Conservation (phyloP, 768 basidiomycete genomes). For the Boletus barrowsii region DNA sequence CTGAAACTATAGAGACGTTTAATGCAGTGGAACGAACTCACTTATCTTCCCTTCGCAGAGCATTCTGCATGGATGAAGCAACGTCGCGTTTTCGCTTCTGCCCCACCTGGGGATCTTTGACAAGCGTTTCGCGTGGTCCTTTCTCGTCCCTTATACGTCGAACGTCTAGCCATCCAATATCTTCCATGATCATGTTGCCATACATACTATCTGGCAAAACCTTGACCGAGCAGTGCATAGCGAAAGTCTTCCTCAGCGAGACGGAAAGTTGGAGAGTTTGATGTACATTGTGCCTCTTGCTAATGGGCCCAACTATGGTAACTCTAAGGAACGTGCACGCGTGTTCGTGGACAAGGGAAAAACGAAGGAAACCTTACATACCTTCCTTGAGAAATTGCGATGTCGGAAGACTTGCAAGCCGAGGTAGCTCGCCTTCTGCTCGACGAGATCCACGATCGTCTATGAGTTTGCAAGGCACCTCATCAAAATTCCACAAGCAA, state of each 20-base stretch:
- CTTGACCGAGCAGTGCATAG: conserved; percentile 75
- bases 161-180: conserved; percentile 78
- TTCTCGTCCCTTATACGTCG: conserved; percentile 57
- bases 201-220: conserved; percentile 53
- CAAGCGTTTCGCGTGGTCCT: conserved; percentile 13
- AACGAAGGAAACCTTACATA: conserved; percentile 22
- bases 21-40: conserved; percentile 15
- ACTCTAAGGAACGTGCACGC: conserved; percentile 53
- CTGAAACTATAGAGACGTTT: background rate
- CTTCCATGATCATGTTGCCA: conserved; percentile 64
- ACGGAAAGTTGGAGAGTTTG: conserved; percentile 71
- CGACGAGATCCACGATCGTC: conserved; percentile 80
- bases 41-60: conserved; percentile 27
- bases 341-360: background rate
- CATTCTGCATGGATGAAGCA: background rate
- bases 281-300: conserved; percentile 69
- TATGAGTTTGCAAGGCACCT: conserved; percentile 26
- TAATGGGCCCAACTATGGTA: conserved; percentile 63
- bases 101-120: conserved; percentile 20
- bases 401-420: conserved; percentile 72
- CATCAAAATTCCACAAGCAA: background rate
- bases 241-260: conserved; percentile 77
- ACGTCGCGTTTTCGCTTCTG: conserved; percentile 32
- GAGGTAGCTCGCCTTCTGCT: conserved; percentile 82
- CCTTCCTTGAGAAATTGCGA: conserved; percentile 70